A percentile compares a stretch with the other conserved stretches of the same genome.
Conservation (phyloP, 306 rosid species). For the Malus asiatica region DNA sequence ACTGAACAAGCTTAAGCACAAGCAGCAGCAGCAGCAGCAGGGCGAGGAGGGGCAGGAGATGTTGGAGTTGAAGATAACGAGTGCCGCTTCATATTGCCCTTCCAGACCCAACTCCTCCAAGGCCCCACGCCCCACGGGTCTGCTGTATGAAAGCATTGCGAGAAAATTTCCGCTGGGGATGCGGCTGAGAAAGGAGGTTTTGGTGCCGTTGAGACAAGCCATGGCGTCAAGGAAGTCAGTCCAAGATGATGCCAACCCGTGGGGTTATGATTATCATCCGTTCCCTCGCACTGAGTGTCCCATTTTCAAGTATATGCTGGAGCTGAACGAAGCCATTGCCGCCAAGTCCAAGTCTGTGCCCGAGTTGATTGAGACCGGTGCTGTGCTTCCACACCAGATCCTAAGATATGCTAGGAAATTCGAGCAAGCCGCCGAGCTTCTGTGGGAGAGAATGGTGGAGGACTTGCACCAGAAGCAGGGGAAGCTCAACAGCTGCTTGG, state of each 20-base stretch:
- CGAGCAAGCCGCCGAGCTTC: constrained; percentile 47
- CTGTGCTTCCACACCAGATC: constrained; percentile 54
- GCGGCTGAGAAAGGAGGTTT: constrained; percentile 35
- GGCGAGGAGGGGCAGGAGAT: not conserved
- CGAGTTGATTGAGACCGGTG: constrained; percentile 37
- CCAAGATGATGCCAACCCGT: constrained; percentile 29
- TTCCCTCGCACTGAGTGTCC: constrained; percentile 33
- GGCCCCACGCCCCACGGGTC: constrained; percentile 24
- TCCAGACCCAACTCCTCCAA: constrained; percentile 45
- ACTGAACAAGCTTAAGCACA: not conserved
- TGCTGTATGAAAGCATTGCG: constrained; percentile 50
- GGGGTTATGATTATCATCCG: constrained; percentile 26
- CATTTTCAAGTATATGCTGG: constrained; percentile 21
- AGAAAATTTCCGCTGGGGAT: constrained; percentile 22
- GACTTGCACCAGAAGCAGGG: constrained; percentile 34
- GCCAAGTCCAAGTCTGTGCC: constrained; percentile 20
- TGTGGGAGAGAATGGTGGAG: constrained; percentile 60
- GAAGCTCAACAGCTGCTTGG: constrained; percentile 34
- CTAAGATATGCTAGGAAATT: not conserved
- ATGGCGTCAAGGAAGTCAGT: constrained; percentile 27
- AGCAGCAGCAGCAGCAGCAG: not conserved
- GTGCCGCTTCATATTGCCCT: constrained; percentile 60
- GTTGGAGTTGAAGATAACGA: constrained; percentile 29
- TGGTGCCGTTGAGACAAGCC: constrained; percentile 50
- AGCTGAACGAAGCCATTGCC: constrained; percentile 9